A percentile compares a stretch with the other conserved stretches of the same genome.
These are phyloP conservation scores for Rhytidhysteron rufulum DNA, from an alignment of 2,329 filamentous ascomycete genomes.

Conservation along the genomic window DNA sequence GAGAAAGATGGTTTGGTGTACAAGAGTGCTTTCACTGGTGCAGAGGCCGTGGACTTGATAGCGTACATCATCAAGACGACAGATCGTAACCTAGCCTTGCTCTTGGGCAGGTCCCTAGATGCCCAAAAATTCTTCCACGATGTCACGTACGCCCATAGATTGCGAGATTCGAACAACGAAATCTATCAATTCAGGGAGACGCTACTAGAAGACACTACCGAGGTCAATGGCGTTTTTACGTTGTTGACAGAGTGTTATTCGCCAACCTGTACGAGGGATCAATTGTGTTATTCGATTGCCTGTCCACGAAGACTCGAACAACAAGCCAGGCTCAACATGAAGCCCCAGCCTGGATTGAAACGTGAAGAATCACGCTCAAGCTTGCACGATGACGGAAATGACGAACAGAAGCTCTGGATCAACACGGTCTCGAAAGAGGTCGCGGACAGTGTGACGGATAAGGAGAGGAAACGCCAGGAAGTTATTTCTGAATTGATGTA, in stretches of 20 bases:
- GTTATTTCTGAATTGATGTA: slow-evolving; percentile 99
- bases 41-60: slow-evolving; percentile 91
- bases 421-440: slow-evolving; percentile 96
- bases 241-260: slow-evolving; percentile 96
- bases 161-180: slow-evolving; percentile 90
- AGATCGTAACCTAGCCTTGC: slow-evolving; percentile 86
- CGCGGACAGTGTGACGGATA: slow-evolving; percentile 81
- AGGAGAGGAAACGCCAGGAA: slow-evolving; percentile 95
- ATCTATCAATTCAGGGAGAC: slow-evolving; percentile 97
- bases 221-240: slow-evolving; percentile 95
- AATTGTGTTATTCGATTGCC: slow-evolving; percentile 95
- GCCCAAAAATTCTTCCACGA: slow-evolving; percentile 99
- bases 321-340: slow-evolving; percentile 88
- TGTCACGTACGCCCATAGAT: slow-evolving; percentile 92
- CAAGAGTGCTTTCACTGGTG: slow-evolving; percentile 93
- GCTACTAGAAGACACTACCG: slow-evolving; percentile 77
- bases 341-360: slow-evolving; percentile 83
- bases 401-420: slow-evolving; percentile 99
- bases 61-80: slow-evolving; percentile 97
- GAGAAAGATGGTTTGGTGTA: slow-evolving; percentile 97
- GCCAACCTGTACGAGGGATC: slow-evolving; percentile 91
- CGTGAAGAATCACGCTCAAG: slow-evolving; percentile 65
- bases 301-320: slow-evolving; percentile 92
- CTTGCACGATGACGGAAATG: slow-evolving; percentile 82
- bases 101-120: slow-evolving; percentile 87